Evolutionary conservation across 2,329 filamentous ascomycete species (phyloP), one percentile per base, ranked within the genome.

Genomic region (Aspergillus pseudoviridinutans): DNA sequence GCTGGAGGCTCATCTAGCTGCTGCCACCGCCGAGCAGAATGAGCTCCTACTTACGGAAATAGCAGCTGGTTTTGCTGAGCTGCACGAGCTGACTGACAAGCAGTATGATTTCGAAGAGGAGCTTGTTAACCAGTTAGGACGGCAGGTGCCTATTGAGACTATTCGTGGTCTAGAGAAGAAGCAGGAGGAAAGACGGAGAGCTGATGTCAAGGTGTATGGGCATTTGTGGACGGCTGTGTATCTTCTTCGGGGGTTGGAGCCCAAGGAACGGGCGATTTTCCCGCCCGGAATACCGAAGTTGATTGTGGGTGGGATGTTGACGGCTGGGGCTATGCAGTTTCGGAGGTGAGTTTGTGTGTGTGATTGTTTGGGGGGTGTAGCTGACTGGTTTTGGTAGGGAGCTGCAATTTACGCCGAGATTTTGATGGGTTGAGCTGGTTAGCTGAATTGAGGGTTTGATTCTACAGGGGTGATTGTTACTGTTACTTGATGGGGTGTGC

Each of bases 281-380:
- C 54, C 54, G 25, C 54, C 54, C 8, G 54, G 54, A 2, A 50
- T 55, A 47, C 54, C 54, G 0, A 51, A 51, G 49, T 5, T 55
- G 25, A 35, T 55, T 20, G 22, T 32, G 24, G 44, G 22, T 47
- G 54, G 35, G 35, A 55, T 55, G 54, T 10, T 55, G 54, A 51
- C 54, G 10, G 54, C 54, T 8, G 54, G 54, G 7, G 54, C 32
- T 38, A 27, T 55, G 32, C 54, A 55, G 54, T 47, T 46, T 51
- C 29, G 41, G 3, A 50, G 49, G 54, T 55, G 38, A 28, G 35
- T 54, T 27, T 27, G 10, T 46, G 12, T 22, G 1, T 42, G 9
- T 27, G 25, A 12, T 41, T 3, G 7, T 7, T 54, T 54, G 1
- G 20, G 10, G 52, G 24, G 4, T 32, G 25, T 49, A 4, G 9